Percentiles rank a stretch among this genome's conserved stretches.
Evolutionary conservation across 805 yeast genomes (phyloP).

Genomic region (Metschnikowia baotianmanensis): DNA sequence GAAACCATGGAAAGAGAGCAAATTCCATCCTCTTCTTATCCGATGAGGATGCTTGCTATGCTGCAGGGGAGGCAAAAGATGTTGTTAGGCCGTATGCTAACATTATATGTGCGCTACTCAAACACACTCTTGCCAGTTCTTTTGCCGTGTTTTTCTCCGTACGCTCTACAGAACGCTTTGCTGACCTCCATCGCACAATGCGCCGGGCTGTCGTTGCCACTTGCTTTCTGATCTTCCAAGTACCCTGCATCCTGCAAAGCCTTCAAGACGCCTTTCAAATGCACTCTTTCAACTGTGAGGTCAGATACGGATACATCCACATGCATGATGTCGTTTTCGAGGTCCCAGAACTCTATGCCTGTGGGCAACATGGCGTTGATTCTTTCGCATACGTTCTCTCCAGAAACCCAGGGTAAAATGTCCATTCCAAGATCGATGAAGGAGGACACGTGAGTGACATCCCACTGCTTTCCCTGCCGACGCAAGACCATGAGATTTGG

Average conservation of each 20-base stretch:
- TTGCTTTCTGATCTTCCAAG: not conserved
- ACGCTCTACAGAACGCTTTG: constrained; percentile 7
- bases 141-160: constrained; percentile 2
- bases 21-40: too few relatives aligned
- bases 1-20: too few relatives aligned
- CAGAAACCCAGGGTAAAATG: constrained; percentile 29
- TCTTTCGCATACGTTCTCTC: constrained; percentile 27
- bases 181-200: constrained; percentile 12
- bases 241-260: constrained; percentile 14
- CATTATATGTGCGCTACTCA: too few relatives aligned
- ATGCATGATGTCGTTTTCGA: constrained; percentile 26
- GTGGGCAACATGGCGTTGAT: constrained; percentile 45
- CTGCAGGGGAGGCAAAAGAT: too few relatives aligned
- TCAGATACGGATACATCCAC: constrained; percentile 37
- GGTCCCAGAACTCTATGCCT: constrained; percentile 43
- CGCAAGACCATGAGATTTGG: constrained; percentile 42
- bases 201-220: not conserved
- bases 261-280: constrained; percentile 32
- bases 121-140: not conserved
- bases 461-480: constrained; percentile 26
- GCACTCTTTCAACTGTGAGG: constrained; percentile 32
- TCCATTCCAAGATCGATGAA: constrained; percentile 33
- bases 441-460: constrained; percentile 29
- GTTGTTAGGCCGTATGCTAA: too few relatives aligned
- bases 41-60: too few relatives aligned